Percentiles rank a stretch among this genome's conserved stretches.
These are phyloP conservation scores for Fusarium setosum DNA, from an alignment of 2,329 filamentous ascomycete genomes.

Conservation along the genomic window DNA sequence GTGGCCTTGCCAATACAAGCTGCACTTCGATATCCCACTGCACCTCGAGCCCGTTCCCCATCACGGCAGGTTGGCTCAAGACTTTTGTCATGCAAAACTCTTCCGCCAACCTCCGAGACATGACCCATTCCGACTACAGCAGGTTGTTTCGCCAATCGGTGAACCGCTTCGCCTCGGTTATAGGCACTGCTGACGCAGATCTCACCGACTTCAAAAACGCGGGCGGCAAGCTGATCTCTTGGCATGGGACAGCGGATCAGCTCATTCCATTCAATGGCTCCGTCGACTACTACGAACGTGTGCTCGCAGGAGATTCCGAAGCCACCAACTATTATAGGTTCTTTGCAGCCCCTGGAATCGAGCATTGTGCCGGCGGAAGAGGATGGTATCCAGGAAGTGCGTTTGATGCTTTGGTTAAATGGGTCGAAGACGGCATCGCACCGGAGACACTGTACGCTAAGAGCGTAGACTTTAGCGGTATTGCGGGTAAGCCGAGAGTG, in stretches of 20 bases:
- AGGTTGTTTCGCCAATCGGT: conserved; percentile 19
- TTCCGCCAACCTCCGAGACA: not conserved
- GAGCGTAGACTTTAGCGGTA: not conserved
- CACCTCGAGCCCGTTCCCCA: conserved; percentile 6
- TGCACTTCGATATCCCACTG: conserved; percentile 5
- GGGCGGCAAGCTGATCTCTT: conserved; percentile 29
- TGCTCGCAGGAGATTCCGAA: not conserved
- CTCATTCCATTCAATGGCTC: conserved; percentile 22
- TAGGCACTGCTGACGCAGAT: conserved; percentile 26
- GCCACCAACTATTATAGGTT: conserved; percentile 26
- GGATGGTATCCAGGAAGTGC: conserved; percentile 18
- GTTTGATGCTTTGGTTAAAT: conserved; percentile 16
- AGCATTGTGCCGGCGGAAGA: conserved; percentile 10
- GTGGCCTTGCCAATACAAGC: conserved; percentile 10
- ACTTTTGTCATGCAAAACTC: conserved; percentile 11
- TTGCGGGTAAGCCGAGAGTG: not conserved
- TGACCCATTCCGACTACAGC: conserved; percentile 2
- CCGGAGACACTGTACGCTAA: conserved; percentile 26
- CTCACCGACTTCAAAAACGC: conserved; percentile 22
- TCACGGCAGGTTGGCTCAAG: conserved; percentile 10
- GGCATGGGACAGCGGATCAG: conserved; percentile 34
- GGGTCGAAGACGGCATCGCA: conserved; percentile 22
- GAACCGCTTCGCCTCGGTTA: conserved; percentile 24
- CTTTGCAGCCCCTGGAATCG: conserved; percentile 27
- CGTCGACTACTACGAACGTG: conserved; percentile 19